These are phyloP conservation scores for Euphorbia tirucalli DNA, from an alignment of 345 rosid genomes.

Conservation along the genomic window DNA sequence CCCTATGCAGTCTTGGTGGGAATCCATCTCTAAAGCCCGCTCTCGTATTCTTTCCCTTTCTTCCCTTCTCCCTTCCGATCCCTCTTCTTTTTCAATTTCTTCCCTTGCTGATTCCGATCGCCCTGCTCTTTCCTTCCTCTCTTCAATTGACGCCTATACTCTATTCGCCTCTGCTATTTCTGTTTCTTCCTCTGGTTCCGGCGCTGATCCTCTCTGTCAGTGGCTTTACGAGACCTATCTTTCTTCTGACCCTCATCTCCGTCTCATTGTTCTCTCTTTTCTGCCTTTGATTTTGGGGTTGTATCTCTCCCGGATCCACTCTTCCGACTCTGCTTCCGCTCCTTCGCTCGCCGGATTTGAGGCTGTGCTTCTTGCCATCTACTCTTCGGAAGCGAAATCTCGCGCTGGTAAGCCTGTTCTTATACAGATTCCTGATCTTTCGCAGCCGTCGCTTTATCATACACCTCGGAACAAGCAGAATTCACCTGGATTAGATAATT, in stretches of 20 bases:
- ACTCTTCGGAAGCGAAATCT: constrained; percentile 70
- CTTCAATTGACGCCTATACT: constrained; percentile 63
- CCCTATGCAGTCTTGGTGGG: constrained; percentile 88
- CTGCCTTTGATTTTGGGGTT: constrained; percentile 68
- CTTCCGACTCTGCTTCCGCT: constrained; percentile 45
- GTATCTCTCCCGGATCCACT: constrained; percentile 79
- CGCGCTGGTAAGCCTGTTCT: constrained; percentile 74
- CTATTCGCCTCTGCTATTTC: constrained; percentile 51
- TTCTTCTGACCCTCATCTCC: constrained; percentile 77
- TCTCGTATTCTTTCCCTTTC: constrained; percentile 75
- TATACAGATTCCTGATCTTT: constrained; percentile 80
- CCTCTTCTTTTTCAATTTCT: constrained; percentile 48
- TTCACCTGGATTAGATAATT: constrained; percentile 18
- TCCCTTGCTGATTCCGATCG: constrained; percentile 87
- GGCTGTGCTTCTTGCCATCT: constrained; percentile 85
- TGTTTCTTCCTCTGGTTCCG: constrained; percentile 66
- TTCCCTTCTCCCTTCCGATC: constrained; percentile 44
- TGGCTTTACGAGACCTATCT: constrained; percentile 96
- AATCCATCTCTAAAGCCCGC: constrained; percentile 86
- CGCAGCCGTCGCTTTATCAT: constrained; percentile 90
- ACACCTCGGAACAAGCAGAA: constrained; percentile 45
- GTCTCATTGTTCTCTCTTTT: constrained; percentile 77
- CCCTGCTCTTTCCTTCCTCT: constrained; percentile 86
- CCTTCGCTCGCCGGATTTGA: constrained; percentile 83
- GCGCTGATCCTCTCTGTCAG: constrained; percentile 86